Evolutionary conservation across 2,329 filamentous ascomycete species (phyloP), one percentile per base, ranked within the genome.

Genomic region (Venturia carpophila): DNA sequence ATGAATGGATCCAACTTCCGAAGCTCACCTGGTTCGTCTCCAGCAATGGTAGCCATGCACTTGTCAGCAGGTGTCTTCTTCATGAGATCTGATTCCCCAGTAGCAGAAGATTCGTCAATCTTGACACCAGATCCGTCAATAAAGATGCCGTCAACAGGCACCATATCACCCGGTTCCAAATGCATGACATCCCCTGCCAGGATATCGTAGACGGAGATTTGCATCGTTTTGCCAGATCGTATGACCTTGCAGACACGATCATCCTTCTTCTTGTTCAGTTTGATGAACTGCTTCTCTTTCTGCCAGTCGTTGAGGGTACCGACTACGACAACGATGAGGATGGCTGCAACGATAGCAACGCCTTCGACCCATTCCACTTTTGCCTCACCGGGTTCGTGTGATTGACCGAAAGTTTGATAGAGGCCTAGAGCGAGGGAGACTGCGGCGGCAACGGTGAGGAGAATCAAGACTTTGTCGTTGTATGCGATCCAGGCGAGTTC

Each of bases 341-440:
- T 90, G 63, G 89, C 90, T 27, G 87, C 83, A 55, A 91, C 86
- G 68, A 92, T 91, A 7, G 89, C 89, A 17, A 92, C 86, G 68
- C 89, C 89, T 75, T 93, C 90, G 5, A 92, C 87, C 90, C 90
- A 93, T 73, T 92, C 87, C 10, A 91, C 86, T 45, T 82, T 82
- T 7, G 85, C 80, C n/a, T 47, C 61, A n/a, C 73, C 74, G 64
- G 84, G 76, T 5, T 73, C 79, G 11, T 80, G 74, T 7, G 79
- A 73, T 5, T 80, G 69, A 2, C 82, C 80, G 63, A 88, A 80
- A 1, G 87, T 86, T 71, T 92, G 87, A 70, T 91, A 91, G 1
- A 92, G 83, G 56, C 89, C 89, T 47, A 92, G 83, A 0, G 85
- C 86, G 37, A 92, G 79, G 1, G 89, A 91, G 41, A 92, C 85